These are phyloP conservation scores for Annulohypoxylon truncatum DNA, from an alignment of 2,329 filamentous ascomycete genomes.

Conservation along the genomic window DNA sequence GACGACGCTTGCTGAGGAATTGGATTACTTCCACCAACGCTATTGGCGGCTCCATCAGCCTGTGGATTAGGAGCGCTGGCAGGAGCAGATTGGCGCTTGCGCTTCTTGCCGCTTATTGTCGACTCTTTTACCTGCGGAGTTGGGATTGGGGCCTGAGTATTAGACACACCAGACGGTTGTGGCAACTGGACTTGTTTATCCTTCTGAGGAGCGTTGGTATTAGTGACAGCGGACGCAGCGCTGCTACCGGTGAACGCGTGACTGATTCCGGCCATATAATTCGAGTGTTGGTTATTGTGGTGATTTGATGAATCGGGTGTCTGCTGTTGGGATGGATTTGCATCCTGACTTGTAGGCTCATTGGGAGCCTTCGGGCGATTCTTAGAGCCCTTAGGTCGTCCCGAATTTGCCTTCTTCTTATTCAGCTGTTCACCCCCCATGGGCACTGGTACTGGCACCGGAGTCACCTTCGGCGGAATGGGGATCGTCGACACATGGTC, in stretches of 20 bases:
- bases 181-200: constrained; percentile 40
- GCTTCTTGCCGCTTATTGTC: constrained; percentile 49
- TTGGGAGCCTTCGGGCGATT: constrained; percentile 49
- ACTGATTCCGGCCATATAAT: constrained; percentile 24
- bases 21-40: constrained; percentile 17
- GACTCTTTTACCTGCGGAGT: constrained; percentile 48
- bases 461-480: constrained; percentile 48
- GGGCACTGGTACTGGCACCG: constrained; percentile 47
- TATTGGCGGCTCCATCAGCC: constrained; percentile 31
- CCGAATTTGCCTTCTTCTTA: constrained; percentile 46
- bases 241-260: constrained; percentile 30
- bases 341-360: constrained; percentile 31
- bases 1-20: constrained; percentile 39
- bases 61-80: constrained; percentile 21
- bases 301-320: constrained; percentile 25
- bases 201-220: constrained; percentile 34
- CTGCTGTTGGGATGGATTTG: constrained; percentile 24
- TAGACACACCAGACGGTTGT: constrained; percentile 18
- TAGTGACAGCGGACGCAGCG: constrained; percentile 27
- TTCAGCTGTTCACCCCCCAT: constrained; percentile 45
- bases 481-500: constrained; percentile 30
- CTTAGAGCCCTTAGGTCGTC: constrained; percentile 55
- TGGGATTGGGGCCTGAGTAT: constrained; percentile 32
- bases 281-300: constrained; percentile 19
- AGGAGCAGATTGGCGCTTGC: constrained; percentile 48